These are phyloP conservation scores for Podila verticillata DNA, from an alignment of 192 early-diverging fungal species.

Conservation along the genomic window DNA sequence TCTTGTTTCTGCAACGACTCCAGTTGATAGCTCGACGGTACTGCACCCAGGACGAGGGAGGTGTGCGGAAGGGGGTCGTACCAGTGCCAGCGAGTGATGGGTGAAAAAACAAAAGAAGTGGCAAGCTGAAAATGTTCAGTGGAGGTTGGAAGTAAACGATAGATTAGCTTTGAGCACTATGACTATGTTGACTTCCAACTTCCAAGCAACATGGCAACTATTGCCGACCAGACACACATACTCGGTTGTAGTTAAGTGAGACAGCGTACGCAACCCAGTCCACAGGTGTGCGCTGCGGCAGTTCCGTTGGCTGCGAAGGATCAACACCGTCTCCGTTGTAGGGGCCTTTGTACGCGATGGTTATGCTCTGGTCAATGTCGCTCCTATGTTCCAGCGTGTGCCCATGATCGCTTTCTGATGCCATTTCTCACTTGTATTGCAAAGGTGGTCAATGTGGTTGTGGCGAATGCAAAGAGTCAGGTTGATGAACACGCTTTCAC, in stretches of 20 bases:
- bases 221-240: not conserved
- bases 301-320: not conserved
- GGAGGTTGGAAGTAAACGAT: not conserved
- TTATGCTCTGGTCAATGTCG: too few species aligned
- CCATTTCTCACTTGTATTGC: too few species aligned
- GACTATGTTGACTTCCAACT: not conserved
- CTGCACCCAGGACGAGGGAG: slow-evolving; percentile 28
- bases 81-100: slow-evolving; percentile 46
- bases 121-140: slow-evolving; percentile 17
- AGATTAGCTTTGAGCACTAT: not conserved
- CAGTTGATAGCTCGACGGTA: slow-evolving; percentile 22
- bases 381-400: too few species aligned
- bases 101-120: slow-evolving; percentile 19
- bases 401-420: not conserved
- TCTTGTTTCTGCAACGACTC: slow-evolving; percentile 9
- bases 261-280: slow-evolving; percentile 37
- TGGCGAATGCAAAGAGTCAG: too few species aligned
- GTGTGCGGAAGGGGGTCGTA: slow-evolving; percentile 24
- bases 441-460: too few species aligned
- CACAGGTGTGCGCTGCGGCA: slow-evolving; percentile 5
- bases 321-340: slow-evolving; percentile 34
- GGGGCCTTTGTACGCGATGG: not conserved
- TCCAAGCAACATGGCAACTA: not conserved
- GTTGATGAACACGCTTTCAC: too few species aligned
- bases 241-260: slow-evolving; percentile 38